These are phyloP conservation scores for Aquilaria agallochum DNA, from an alignment of 441 rosid species.

Conservation along the genomic window DNA sequence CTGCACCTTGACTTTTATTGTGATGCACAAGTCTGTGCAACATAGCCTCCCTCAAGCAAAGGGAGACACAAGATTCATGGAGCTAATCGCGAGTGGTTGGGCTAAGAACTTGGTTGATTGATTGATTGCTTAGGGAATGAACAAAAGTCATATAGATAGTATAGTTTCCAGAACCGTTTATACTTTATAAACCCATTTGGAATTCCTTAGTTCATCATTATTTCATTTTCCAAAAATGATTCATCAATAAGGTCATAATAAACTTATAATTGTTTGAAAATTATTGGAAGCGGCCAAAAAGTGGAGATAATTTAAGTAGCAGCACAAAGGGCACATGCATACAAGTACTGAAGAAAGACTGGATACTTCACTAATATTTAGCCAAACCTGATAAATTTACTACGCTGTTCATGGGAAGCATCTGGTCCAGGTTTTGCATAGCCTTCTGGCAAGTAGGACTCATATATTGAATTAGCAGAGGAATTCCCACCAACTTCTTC, in stretches of 20 bases:
- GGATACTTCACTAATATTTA: conserved; percentile 1
- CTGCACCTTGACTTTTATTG: no score
- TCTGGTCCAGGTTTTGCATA: conserved; percentile 72
- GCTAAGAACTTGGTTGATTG: no score
- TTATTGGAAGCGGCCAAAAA: not conserved
- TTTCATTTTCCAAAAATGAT: no score
- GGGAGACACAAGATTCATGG: no score
- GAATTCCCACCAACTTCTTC: conserved; percentile 92
- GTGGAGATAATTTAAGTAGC: not conserved
- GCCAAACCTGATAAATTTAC: conserved; percentile 69
- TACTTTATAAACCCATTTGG: no score
- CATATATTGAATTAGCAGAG: conserved; percentile 86
- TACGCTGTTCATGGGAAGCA: conserved; percentile 73
- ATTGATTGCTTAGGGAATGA: no score
- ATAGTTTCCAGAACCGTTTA: no score
- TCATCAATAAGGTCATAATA: not conserved
- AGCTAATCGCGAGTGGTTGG: no score
- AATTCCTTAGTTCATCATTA: no score
- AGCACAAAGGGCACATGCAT: not conserved
- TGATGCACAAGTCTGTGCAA: no score
- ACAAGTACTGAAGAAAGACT: not conserved
- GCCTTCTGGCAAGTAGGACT: conserved; percentile 79
- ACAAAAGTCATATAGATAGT: no score
- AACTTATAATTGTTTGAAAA: conserved; percentile 4
- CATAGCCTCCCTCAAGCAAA: no score